phyloP scores from a whole-genome alignment of 495 filamentous ascomycete genomes.

The Xanthoparmelia taractica region DNA sequence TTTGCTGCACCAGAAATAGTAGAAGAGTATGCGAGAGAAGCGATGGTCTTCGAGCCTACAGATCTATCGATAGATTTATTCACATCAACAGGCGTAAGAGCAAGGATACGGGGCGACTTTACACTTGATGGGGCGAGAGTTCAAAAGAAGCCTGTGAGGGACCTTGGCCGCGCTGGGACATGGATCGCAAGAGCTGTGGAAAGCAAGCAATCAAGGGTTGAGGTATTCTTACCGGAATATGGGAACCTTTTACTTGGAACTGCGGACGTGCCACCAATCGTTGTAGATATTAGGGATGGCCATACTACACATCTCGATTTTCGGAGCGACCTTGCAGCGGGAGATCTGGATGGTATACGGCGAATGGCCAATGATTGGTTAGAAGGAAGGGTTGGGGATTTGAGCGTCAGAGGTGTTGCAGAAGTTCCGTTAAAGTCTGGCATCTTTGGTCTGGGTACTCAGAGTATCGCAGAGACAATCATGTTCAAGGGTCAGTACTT shows the following conservation, averaged over 20 bases:
- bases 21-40: slow-evolving; percentile 77
- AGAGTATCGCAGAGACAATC: slow-evolving; percentile 60
- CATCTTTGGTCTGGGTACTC: slow-evolving; percentile 64
- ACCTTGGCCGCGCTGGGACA: slow-evolving; percentile 68
- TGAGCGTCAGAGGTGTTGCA: slow-evolving; percentile 64
- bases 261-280: slow-evolving; percentile 64
- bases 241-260: slow-evolving; percentile 67
- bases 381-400: slow-evolving; percentile 58
- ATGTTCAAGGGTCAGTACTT: slow-evolving; percentile 71
- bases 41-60: slow-evolving; percentile 69
- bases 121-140: slow-evolving; percentile 69
- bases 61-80: slow-evolving; percentile 76
- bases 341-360: slow-evolving; percentile 68
- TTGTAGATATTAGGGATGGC: slow-evolving; percentile 66
- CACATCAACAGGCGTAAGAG: slow-evolving; percentile 64
- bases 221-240: slow-evolving; percentile 80
- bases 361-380: slow-evolving; percentile 84
- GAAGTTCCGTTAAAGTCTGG: slow-evolving; percentile 67
- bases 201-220: slow-evolving; percentile 57
- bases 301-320: slow-evolving; percentile 70
- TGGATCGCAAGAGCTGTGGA: slow-evolving; percentile 72
- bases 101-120: slow-evolving; percentile 73
- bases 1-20: slow-evolving; percentile 75
- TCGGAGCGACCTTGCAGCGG: slow-evolving; percentile 62
- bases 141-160: slow-evolving; percentile 56